phyloP scores from a whole-genome alignment of 192 early-diverging fungal genomes.

The Phlyctochytrium planicorne region DNA sequence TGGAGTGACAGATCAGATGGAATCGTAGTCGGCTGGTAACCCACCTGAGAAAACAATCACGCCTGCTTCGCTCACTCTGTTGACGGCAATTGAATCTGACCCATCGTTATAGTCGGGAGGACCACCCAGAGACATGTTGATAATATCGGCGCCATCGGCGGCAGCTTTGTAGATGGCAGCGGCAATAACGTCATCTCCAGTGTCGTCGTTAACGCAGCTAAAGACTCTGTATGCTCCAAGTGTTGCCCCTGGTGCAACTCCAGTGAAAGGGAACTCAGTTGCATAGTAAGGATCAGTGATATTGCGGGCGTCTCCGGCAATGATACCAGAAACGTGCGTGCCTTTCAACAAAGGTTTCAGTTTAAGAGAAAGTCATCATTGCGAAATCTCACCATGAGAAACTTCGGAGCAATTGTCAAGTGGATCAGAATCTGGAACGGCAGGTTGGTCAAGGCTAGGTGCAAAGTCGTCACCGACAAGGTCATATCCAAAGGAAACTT shows the following conservation, averaged over 20 bases:
- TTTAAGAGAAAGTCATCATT: too few species aligned
- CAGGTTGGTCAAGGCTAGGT: not conserved
- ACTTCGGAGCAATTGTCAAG: conserved; percentile 33
- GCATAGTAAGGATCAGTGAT: conserved; percentile 11
- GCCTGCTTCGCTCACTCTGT: conserved; percentile 43
- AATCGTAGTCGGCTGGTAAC: too few species aligned
- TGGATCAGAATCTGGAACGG: conserved; percentile 40
- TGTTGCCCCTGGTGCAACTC: conserved; percentile 80
- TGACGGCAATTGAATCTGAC: conserved; percentile 57
- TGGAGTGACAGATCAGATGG: too few species aligned
- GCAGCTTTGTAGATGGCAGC: conserved; percentile 73
- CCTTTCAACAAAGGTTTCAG: too few species aligned
- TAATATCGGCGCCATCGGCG: conserved; percentile 71
- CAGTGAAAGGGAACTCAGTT: conserved; percentile 35
- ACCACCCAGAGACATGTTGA: conserved; percentile 80
- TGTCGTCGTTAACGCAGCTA: conserved; percentile 23
- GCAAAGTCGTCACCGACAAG: conserved; percentile 38
- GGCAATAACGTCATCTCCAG: conserved; percentile 72
- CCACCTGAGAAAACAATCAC: conserved; percentile 50
- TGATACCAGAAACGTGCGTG: conserved; percentile 52
- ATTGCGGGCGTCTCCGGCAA: conserved; percentile 38
- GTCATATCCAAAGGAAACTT: conserved; percentile 35
- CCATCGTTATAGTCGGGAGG: conserved; percentile 62
- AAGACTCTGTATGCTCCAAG: conserved; percentile 75
- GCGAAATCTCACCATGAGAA: conserved; percentile 43